Evolutionary conservation across 345 rosid genomes (phyloP).

Genomic region (Lumnitzera racemosa): DNA sequence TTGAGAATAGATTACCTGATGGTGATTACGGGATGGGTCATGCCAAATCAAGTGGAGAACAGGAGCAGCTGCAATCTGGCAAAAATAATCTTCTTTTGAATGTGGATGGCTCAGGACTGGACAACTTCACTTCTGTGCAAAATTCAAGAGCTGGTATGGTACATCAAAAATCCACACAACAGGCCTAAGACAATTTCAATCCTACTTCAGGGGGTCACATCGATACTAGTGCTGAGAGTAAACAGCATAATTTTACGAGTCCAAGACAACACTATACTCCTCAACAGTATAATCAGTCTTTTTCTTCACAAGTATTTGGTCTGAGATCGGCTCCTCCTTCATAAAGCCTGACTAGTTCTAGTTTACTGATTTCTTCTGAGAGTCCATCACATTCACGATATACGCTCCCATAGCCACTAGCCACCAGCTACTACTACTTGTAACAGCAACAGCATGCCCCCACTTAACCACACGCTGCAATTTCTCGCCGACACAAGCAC

Average conservation of each 20-base stretch:
- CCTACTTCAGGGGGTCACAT: conserved; percentile 1
- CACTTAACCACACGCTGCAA: too few species aligned
- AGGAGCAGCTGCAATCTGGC: conserved; percentile 4
- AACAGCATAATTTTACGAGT: not conserved
- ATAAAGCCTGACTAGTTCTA: conserved; percentile 20
- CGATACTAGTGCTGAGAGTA: conserved; percentile 1
- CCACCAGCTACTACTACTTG: too few species aligned
- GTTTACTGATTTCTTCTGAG: conserved; percentile 16
- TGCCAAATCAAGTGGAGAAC: conserved; percentile 1
- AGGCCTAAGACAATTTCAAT: not conserved
- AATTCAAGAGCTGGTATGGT: not conserved
- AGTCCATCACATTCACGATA: conserved; percentile 15
- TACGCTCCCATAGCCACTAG: too few species aligned
- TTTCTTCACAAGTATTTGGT: conserved; percentile 39
- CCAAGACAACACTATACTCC: conserved; percentile 2
- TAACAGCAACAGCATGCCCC: too few species aligned
- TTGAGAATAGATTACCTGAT: too few species aligned
- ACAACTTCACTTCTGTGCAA: not conserved
- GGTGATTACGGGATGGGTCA: not conserved
- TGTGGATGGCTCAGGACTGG: not conserved
- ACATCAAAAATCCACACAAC: conserved; percentile 1
- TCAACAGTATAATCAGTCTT: conserved; percentile 18
- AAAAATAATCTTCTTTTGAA: not conserved
- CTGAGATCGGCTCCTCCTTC: conserved; percentile 43
- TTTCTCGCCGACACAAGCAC: too few species aligned